Conservation (phyloP, 2,329 filamentous ascomycete species). For the Cryoendolithus antarcticus region DNA sequence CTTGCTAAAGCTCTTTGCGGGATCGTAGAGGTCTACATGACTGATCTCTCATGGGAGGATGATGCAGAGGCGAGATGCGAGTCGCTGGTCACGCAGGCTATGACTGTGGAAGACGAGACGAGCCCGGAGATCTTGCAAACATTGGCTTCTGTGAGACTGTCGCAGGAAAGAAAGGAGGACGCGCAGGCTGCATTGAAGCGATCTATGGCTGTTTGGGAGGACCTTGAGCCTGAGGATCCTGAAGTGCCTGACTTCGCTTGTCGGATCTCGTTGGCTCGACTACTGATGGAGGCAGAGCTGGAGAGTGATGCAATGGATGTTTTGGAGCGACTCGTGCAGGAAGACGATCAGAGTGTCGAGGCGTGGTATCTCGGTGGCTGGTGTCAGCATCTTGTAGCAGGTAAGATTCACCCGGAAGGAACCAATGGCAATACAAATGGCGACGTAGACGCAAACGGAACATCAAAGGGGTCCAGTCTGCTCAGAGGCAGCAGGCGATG, state of each 20-base stretch:
- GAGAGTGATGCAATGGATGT: conserved; percentile 76
- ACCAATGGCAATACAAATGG: conserved; percentile 9
- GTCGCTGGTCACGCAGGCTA: conserved; percentile 76
- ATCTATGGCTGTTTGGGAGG: conserved; percentile 74
- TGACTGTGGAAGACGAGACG: conserved; percentile 62
- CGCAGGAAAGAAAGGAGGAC: conserved; percentile 67
- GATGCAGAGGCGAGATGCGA: conserved; percentile 87
- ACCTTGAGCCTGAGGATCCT: conserved; percentile 59
- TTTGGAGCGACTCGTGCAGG: conserved; percentile 66
- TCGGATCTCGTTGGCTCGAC: conserved; percentile 66
- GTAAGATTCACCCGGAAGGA: conserved; percentile 43
- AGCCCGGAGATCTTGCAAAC: conserved; percentile 89
- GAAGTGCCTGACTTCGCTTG: conserved; percentile 75
- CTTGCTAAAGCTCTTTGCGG: conserved; percentile 86
- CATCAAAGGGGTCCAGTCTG: conserved; percentile 41
- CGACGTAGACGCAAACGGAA: conserved; percentile 28
- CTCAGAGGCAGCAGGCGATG: conserved; percentile 69
- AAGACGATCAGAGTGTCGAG: conserved; percentile 91
- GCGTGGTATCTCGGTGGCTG: conserved; percentile 95
- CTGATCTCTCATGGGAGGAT: conserved; percentile 63
- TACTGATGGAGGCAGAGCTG: conserved; percentile 84
- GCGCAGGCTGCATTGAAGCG: conserved; percentile 64
- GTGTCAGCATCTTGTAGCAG: conserved; percentile 69
- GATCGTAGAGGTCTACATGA: conserved; percentile 97
- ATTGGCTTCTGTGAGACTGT: conserved; percentile 84